Percentiles rank a stretch among this genome's conserved stretches.
phyloP scores from a whole-genome alignment of 2,329 filamentous ascomycete species.

The Penicillium sclerotigenum region DNA sequence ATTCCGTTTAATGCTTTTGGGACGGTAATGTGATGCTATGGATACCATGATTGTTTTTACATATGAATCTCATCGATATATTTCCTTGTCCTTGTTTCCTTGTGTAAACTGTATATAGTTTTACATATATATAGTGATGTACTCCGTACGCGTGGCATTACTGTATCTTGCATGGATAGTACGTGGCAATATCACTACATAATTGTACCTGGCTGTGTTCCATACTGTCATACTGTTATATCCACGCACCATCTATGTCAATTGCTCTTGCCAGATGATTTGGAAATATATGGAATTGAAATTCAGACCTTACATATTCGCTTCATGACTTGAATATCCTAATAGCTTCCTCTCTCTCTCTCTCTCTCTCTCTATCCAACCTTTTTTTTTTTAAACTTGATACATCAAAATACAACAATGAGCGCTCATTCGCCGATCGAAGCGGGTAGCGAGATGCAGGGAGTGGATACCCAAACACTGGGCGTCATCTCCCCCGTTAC shows the following conservation, averaged over 20 bases:
- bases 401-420: constrained; percentile 1
- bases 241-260: background rate
- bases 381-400: background rate
- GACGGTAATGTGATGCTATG: constrained; percentile 27
- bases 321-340: background rate
- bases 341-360: background rate
- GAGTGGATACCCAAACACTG: constrained; percentile 29
- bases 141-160: background rate
- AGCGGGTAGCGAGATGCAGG: constrained; percentile 17
- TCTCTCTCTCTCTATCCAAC: background rate
- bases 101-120: background rate
- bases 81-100: background rate
- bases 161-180: background rate
- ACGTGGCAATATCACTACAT: background rate
- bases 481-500: constrained; percentile 31
- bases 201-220: background rate
- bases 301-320: background rate
- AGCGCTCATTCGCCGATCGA: constrained; percentile 17
- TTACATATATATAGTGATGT: no score
- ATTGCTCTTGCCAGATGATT: background rate
- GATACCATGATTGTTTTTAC: constrained; percentile 24
- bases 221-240: background rate
- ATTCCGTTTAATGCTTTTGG: constrained; percentile 22
- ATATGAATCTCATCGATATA: background rate
- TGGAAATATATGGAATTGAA: background rate